Base-by-base conservation (phyloP, 2,329 filamentous ascomycete genomes). In the Aspergillus viridinutans region DNA sequence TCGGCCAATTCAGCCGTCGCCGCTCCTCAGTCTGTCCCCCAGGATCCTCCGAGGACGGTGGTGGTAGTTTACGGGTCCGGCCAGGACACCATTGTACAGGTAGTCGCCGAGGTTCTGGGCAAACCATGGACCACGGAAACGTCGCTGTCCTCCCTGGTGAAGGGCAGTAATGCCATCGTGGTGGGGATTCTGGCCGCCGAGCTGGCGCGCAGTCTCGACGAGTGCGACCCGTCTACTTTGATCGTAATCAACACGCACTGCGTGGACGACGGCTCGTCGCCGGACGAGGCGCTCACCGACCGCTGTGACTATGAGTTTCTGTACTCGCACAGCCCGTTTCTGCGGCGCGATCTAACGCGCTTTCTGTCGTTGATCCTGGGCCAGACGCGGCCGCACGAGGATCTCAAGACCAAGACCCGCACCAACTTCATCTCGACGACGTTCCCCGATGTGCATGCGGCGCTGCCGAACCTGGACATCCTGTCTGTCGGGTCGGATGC, bases 371-470 rank as follows among this genome's bases (percentile, higher is more conserved):
- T 94, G 68, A 86, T 89, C 5, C 78, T 94, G 26, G 90, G 90
- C 9, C 90, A 94, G 75, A 87, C 88, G 61, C 87, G 85, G 67
- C 88, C 89, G 55, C 90, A 95, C 69, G 86, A 89, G 64, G 87
- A 89, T 56, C 78, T 95, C 52, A 68, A 70, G 29, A 73, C 86
- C 52, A 94, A 94, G 69, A 82, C 85, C 43, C 83, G 90, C 67
- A 94, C 90, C 0, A 92, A 90, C 64, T 86, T 94, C 68, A 91
- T 95, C 62, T 94, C 90, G 4, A 94, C 90, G 1, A 95, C 91
- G 0, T 95, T 95, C 63, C 89, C 90, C 0, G 90, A 96, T 69
- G 89, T 96, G 8, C 87, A 88, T 59, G 87, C 89, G 3, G 90
- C 90, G 8, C 78, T 95, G 49, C 89, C 90, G 1, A 94, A 95